Percentiles rank a stretch among this genome's conserved stretches.
Evolutionary conservation across 2,329 filamentous ascomycete species (phyloP).

Genomic region (Tolypocladium guangdongense): DNA sequence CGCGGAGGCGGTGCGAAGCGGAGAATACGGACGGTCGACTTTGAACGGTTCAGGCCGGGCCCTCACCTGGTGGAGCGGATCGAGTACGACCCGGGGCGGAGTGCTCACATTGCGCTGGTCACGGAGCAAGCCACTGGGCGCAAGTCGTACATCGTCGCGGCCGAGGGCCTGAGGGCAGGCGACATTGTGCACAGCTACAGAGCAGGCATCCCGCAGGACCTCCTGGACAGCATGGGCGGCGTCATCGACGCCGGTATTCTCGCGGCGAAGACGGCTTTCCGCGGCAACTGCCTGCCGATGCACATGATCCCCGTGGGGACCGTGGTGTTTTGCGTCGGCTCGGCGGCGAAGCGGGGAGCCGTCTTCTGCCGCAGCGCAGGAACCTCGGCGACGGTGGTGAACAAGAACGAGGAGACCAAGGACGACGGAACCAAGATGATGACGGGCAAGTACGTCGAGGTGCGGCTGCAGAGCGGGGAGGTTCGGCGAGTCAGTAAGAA

Average conservation of each 20-base stretch:
- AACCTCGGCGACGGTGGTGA: constrained; percentile 78
- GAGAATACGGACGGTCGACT: constrained; percentile 87
- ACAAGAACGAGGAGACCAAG: constrained; percentile 70
- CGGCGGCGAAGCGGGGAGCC: constrained; percentile 58
- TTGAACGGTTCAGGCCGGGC: constrained; percentile 65
- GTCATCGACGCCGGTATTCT: constrained; percentile 89
- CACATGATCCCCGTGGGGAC: constrained; percentile 96
- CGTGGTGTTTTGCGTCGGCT: constrained; percentile 81
- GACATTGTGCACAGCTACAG: constrained; percentile 90
- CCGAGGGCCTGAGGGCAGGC: constrained; percentile 85
- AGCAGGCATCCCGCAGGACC: constrained; percentile 73
- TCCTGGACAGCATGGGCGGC: constrained; percentile 88
- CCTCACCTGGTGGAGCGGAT: constrained; percentile 86
- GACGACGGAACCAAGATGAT: constrained; percentile 50
- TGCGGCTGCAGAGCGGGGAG: constrained; percentile 87
- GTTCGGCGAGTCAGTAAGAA: constrained; percentile 81
- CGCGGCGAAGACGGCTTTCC: constrained; percentile 84
- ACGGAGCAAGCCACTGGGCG: constrained; percentile 61
- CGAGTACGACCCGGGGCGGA: constrained; percentile 90
- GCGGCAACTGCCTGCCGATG: constrained; percentile 89
- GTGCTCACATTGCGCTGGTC: constrained; percentile 82
- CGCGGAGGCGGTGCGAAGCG: constrained; percentile 86
- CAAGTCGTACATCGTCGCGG: constrained; percentile 88
- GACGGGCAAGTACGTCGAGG: constrained; percentile 67
- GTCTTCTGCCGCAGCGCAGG: constrained; percentile 94